Percentiles rank a stretch among this genome's conserved stretches.
Conservation (phyloP, 192 early-diverging fungal species). For the Linnemannia zychae region DNA sequence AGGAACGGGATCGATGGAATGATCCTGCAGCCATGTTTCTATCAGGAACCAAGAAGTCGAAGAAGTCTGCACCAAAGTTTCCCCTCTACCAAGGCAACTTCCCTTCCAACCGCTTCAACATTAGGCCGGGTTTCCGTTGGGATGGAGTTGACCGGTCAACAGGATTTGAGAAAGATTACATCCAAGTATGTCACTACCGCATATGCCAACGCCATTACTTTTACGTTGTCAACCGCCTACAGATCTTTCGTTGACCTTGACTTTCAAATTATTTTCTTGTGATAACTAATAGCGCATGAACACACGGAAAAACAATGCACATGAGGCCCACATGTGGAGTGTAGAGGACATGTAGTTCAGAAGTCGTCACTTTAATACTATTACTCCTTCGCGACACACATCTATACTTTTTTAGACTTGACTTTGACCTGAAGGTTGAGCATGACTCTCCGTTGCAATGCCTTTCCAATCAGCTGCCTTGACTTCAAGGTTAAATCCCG, state of each 20-base stretch:
- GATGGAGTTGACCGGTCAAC: conserved; percentile 78
- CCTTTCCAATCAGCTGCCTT: conserved; percentile 45
- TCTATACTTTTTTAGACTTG: conserved; percentile 47
- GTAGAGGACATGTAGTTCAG: conserved; percentile 71
- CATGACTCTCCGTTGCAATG: conserved; percentile 58
- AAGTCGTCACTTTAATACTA: background rate
- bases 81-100: conserved; percentile 70
- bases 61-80: conserved; percentile 57
- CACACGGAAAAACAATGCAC: conserved; percentile 35
- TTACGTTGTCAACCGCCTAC: background rate
- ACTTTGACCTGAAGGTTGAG: conserved; percentile 67
- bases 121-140: conserved; percentile 77
- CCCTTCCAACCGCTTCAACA: conserved; percentile 75
- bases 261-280: background rate
- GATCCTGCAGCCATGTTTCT: conserved; percentile 74
- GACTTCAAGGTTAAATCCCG: conserved; percentile 57
- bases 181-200: conserved; percentile 56
- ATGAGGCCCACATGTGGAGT: conserved; percentile 71
- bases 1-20: conserved; percentile 71
- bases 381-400: background rate
- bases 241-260: background rate
- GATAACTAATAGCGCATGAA: conserved; percentile 34
- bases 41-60: conserved; percentile 59
- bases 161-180: conserved; percentile 69
- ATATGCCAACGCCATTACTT: background rate